phyloP scores from a whole-genome alignment of 2,329 filamentous ascomycete species.

The Periconia digitata region DNA sequence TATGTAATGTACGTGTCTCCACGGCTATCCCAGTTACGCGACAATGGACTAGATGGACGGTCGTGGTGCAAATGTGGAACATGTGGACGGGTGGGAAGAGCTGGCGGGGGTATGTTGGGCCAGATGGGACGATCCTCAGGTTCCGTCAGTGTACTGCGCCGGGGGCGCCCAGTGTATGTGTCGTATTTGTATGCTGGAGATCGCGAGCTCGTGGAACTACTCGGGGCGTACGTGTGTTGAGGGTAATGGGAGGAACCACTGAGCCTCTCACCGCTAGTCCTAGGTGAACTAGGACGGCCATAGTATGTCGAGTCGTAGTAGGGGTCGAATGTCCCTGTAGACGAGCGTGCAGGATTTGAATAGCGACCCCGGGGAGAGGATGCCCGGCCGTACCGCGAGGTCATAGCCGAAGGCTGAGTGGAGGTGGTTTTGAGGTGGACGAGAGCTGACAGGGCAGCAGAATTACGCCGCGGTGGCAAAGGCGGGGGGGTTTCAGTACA shows the following conservation, averaged over 20 bases:
- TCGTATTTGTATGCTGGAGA: conserved; percentile 41
- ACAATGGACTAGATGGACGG: conserved; percentile 46
- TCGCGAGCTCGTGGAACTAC: conserved; percentile 29
- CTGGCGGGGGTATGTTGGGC: conserved; percentile 34
- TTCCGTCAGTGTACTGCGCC: conserved; percentile 48
- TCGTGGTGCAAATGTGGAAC: conserved; percentile 24
- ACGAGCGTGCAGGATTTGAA: conserved; percentile 36
- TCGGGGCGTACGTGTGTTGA: conserved; percentile 23
- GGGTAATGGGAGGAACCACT: conserved; percentile 24
- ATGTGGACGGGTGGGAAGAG: conserved; percentile 37
- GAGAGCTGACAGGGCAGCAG: conserved; percentile 21
- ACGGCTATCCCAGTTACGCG: conserved; percentile 36
- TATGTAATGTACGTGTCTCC: conserved; percentile 44
- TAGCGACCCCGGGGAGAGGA: conserved; percentile 37
- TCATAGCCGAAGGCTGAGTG: conserved; percentile 30
- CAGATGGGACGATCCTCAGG: conserved; percentile 35
- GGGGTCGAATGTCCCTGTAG: conserved; percentile 42
- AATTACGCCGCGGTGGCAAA: conserved; percentile 29
- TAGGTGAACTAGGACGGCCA: conserved; percentile 34
- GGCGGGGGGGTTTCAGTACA: conserved; percentile 12
- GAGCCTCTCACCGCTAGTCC: conserved; percentile 38
- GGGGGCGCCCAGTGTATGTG: conserved; percentile 48
- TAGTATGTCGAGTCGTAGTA: conserved; percentile 36
- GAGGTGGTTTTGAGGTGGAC: conserved; percentile 22
- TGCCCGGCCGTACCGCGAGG: conserved; percentile 37